Evolutionary conservation across 805 yeast species (phyloP), one percentile per base, ranked within the genome.

Genomic region (Teunomyces atbi): DNA sequence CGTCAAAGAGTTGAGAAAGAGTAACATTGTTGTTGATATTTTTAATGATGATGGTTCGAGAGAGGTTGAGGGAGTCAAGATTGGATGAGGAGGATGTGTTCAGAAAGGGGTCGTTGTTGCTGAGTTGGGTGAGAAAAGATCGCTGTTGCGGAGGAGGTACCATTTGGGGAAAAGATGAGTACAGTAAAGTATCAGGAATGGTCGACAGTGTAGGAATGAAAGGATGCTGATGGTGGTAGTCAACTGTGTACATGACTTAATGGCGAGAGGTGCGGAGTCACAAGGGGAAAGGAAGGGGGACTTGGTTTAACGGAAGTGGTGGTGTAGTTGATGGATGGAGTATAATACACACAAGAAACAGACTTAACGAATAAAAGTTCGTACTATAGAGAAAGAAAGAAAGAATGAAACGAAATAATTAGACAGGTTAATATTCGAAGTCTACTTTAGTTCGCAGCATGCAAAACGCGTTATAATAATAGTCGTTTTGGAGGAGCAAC

Each of bases 1-100:
- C 61, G 39, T 78, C 73, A 36, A 81, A 59, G 13, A 78, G 59
- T 16, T 68, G 65, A 10, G 57, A 52, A 26, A 71, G 49, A 1
- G 62, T 42, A 20, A 71, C 45, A 15, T 54, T 55, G 6, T 55
- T 51, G 33, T 54, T 47, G 26, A 72, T 49, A 48, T 69, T 62
- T 40, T 56, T 60, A 19, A 72, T 45, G 23, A 68, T 56, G 6
- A 72, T 59, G 2, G 76, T 70, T 29, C 77, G 53, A 7, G 73
- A 63, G 15, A 70, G 46, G 45, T 68, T 68, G 42, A 69, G 55
- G 50, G 64, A 68, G 49, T 69, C 73, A 46, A 65, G 52, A 29
- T 57, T 57, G 37, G 47, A 36, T 48, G 44, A 29, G 26, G 26
- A 12, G 12, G 15, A 6, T 6, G 19, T 7, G 26, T 23, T 23